A percentile compares a stretch with the other conserved stretches of the same genome.
Evolutionary conservation across 202 grass and related monocot genomes (phyloP).

Genomic region (Setaria viridis): DNA sequence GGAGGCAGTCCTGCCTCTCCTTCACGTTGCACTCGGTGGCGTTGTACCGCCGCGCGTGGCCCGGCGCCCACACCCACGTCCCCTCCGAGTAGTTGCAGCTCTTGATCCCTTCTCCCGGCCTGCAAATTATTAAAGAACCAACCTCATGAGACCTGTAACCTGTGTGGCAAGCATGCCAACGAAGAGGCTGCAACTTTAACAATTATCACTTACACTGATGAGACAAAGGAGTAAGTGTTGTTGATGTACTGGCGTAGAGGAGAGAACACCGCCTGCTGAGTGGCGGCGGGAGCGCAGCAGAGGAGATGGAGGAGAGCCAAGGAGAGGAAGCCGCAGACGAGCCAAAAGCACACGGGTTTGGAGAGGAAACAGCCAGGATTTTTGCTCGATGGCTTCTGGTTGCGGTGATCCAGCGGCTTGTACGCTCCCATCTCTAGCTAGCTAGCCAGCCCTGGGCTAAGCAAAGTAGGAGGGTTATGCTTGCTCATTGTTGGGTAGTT

Average conservation of each 20-base stretch:
- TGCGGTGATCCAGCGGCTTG: not conserved
- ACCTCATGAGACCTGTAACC: not conserved
- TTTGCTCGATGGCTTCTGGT: conserved; percentile 15
- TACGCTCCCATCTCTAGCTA: not conserved
- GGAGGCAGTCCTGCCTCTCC: conserved; percentile 51
- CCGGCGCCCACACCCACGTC: conserved; percentile 41
- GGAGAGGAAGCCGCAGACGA: not conserved
- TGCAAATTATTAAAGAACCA: not conserved
- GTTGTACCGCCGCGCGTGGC: conserved; percentile 48
- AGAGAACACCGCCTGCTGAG: not conserved
- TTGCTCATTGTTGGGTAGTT: not conserved
- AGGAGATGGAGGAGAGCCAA: conserved; percentile 41
- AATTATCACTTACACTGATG: conserved; percentile 8
- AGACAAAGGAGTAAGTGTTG: conserved; percentile 16
- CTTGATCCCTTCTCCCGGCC: not conserved
- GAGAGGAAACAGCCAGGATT: conserved; percentile 4
- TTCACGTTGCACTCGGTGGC: conserved; percentile 47
- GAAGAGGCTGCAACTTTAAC: too few relatives aligned
- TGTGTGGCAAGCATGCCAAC: not conserved
- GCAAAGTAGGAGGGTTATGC: not conserved
- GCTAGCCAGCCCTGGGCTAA: not conserved
- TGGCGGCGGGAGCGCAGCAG: conserved; percentile 21
- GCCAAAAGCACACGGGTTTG: not conserved
- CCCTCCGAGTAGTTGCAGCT: conserved; percentile 49
- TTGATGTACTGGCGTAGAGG: conserved; percentile 19